Conservation (phyloP, 257 asterid species). For the Fraxinus pennsylvanica region DNA sequence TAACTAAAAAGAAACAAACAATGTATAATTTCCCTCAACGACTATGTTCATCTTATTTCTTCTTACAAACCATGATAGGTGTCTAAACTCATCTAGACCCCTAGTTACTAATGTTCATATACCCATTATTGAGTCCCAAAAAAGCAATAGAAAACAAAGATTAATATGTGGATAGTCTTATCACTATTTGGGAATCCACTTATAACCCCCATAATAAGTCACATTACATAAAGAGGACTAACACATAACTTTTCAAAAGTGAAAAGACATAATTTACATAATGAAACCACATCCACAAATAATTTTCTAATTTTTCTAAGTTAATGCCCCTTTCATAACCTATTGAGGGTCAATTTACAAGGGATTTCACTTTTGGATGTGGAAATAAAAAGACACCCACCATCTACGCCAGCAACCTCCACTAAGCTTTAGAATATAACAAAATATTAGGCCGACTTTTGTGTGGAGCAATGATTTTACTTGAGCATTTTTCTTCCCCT, state of each 20-base stretch:
- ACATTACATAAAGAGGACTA: constrained; percentile 29
- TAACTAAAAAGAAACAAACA: too few relatives aligned
- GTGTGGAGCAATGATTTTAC: too few relatives aligned
- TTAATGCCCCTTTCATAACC: background rate
- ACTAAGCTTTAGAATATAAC: background rate
- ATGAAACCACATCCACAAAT: constrained; percentile 15
- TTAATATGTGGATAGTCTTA: constrained; percentile 35
- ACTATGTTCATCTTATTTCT: too few relatives aligned
- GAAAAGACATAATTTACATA: constrained; percentile 29
- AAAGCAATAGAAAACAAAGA: background rate
- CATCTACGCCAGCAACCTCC: background rate
- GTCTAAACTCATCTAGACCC: background rate
- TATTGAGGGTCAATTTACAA: constrained; percentile 14
- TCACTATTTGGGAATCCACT: constrained; percentile 35
- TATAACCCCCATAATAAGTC: constrained; percentile 33
- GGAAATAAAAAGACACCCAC: constrained; percentile 33
- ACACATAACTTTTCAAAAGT: constrained; percentile 11
- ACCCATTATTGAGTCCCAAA: background rate
- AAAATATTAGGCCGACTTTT: background rate
- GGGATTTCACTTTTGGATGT: constrained; percentile 22
- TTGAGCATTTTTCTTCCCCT: too few relatives aligned
- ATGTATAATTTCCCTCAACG: too few relatives aligned
- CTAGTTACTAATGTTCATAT: too few relatives aligned
- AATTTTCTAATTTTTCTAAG: background rate
- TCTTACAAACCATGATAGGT: background rate